These are phyloP conservation scores for Phytophthora palmivora DNA, from an alignment of 352 stramenopile genomes.

Conservation along the genomic window DNA sequence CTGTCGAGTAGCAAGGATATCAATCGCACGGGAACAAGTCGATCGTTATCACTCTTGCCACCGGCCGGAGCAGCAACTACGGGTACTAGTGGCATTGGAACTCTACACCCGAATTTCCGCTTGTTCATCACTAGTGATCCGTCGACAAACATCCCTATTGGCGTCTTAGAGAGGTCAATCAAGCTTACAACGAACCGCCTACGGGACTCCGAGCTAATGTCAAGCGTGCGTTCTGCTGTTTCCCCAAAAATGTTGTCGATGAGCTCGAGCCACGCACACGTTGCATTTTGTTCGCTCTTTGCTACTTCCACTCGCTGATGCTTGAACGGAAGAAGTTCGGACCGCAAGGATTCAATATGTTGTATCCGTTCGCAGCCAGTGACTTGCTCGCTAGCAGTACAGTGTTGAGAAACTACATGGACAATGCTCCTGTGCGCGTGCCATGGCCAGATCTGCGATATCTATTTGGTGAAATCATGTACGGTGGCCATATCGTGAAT, in stretches of 20 bases:
- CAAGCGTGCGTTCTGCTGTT: conserved; percentile 86
- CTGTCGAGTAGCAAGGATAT: conserved; percentile 32
- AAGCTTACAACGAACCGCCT: conserved; percentile 90
- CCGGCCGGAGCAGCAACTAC: not conserved
- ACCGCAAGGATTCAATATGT: conserved; percentile 90
- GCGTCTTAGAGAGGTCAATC: conserved; percentile 89
- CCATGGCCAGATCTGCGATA: conserved; percentile 92
- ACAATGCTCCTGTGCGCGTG: conserved; percentile 87
- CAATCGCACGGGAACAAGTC: conserved; percentile 29
- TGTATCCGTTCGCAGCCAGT: conserved; percentile 90
- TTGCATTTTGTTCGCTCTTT: conserved; percentile 91
- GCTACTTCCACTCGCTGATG: conserved; percentile 94
- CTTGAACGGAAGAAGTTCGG: conserved; percentile 94
- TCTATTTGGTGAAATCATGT: conserved; percentile 91
- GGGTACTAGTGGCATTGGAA: conserved; percentile 23
- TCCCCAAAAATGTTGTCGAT: conserved; percentile 78
- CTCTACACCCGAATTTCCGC: conserved; percentile 81
- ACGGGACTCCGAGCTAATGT: conserved; percentile 91
- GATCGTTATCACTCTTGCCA: conserved; percentile 24
- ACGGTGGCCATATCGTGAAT: conserved; percentile 90
- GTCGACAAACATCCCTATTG: conserved; percentile 87
- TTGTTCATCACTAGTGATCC: conserved; percentile 93
- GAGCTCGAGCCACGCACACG: conserved; percentile 85
- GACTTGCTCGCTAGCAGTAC: conserved; percentile 87
- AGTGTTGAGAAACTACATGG: conserved; percentile 93